Evolutionary conservation across 2,329 filamentous ascomycete species (phyloP), one percentile per base, ranked within the genome.

Genomic region (Trichoderma cornu-damae): DNA sequence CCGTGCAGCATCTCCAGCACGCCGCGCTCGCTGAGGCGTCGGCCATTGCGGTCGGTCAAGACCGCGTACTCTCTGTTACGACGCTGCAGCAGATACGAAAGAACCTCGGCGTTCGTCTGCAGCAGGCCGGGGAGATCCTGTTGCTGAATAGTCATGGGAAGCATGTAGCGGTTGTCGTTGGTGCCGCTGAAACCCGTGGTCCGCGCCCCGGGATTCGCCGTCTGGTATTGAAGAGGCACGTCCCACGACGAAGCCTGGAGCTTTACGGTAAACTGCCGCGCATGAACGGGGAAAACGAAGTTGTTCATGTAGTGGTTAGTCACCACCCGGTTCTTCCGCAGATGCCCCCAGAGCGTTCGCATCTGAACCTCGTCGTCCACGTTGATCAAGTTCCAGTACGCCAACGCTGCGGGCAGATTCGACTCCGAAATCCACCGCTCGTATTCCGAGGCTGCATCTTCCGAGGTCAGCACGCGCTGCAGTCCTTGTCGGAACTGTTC

Each of bases 181-280:
- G 87, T 90, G 0, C 87, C 87, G 6, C 83, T 87, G 65, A 91
- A 90, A 0, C 87, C 87, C 0, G 85, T 88, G 0, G 85, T 87
- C 1, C 77, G 42, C 1, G 65, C 60, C 6, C 16, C 9, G 11
- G 6, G n/a, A 12, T 28, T 28, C 6, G 14, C 3, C 2, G 6
- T 24, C 1, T 20, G 14, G 16, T 32, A n/a, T 4, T 61, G 73
- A 74, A 83, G 65, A 0, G 84, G 82, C 1, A 89, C 72, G 61
- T 89, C 86, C 86, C 86, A 90, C 0, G 83, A 84, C 0, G 83
- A 87, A 0, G 83, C 79, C 32, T 85, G 81, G 0, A 89, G 68
- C 60, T 88, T 89, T 8, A 78, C 66, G 0, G 73, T 73, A 60
- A 88, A 89, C 50, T 88, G 80, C 43, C 83, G 86, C 0, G 84